Base-by-base conservation (phyloP, 2,329 filamentous ascomycete species). In the Aureobasidium sp. region DNA sequence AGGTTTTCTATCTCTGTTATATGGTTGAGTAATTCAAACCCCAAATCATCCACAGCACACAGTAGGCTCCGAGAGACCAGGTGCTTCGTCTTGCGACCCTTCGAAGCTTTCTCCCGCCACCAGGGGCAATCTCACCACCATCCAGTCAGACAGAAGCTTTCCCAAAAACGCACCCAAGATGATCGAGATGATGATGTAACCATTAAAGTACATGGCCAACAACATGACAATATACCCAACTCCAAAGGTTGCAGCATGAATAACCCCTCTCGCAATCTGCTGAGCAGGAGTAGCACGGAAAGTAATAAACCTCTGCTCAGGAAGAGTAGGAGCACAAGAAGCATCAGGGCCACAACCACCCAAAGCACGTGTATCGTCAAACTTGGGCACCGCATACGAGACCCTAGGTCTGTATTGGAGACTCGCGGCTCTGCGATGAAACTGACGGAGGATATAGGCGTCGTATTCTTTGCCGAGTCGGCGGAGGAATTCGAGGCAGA, bases 221-320 rank as follows among this genome's bases (percentile, higher is more conserved):
- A 88, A 75, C 90, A 94, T 93, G 69, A 93, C 74, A 67, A 93
- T 85, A 72, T 93, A 94, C 2, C 88, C 89, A 1, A 91, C 81
- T 0, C 84, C 85, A 68, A 93, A 90, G 67, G 89, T 87, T 4
- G 84, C 62, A 75, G 86, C 85, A 67, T 92, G 88, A 22, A 93
- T 72, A 4, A 86, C 65, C 0, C 89, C 86, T 7, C 89, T 82
- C 3, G 57, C 29, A 9, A 60, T 31, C 27, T 60, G 57, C 45
- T 60, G 57, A 6, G 27, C 36, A 14, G 57, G 57, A 1, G 57
- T 51, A 1, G 57, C 57, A 17, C 57, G 57, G 12, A 60, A 60
- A 1, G 57, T 60, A 4, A 88, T 70, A 0, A 81, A 75, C 70
- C 93, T 89, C 7, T 60, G 57, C 73, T 93, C 86, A 27, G 82